phyloP scores from a whole-genome alignment of 345 rosid genomes.

The Euphorbia tirucalli region DNA sequence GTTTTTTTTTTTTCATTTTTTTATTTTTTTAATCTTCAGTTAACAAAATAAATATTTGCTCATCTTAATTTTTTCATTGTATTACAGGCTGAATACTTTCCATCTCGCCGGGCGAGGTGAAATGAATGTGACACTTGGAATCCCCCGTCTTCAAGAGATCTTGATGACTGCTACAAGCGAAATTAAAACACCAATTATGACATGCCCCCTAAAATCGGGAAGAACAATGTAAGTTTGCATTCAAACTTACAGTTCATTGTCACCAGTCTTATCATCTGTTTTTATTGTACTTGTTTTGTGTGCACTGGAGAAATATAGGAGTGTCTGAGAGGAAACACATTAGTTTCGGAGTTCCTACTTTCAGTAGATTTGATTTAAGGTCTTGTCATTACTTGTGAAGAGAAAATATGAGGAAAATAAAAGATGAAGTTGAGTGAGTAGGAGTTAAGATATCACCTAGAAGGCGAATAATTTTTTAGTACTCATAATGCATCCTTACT shows the following conservation, averaged over 20 bases:
- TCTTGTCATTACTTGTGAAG: background rate
- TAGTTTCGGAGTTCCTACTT: background rate
- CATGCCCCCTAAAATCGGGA: conserved; percentile 73
- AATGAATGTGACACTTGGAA: conserved; percentile 97
- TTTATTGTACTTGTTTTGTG: background rate
- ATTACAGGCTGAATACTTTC: conserved; percentile 84
- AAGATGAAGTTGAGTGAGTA: background rate
- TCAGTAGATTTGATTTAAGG: background rate
- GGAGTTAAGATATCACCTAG: background rate
- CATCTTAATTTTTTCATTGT: conserved; percentile 4
- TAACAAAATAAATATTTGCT: background rate
- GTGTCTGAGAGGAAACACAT: background rate
- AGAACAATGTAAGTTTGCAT: conserved; percentile 55
- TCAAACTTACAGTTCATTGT: background rate
- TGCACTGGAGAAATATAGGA: background rate
- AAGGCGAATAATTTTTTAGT: background rate
- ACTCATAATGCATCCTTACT: background rate
- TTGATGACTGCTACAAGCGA: conserved; percentile 81
- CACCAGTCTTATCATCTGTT: background rate
- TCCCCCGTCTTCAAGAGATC: conserved; percentile 95
- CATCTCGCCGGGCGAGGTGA: conserved; percentile 99
- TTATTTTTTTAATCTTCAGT: background rate
- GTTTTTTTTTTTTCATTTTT: background rate
- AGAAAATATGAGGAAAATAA: background rate
- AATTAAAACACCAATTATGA: conserved; percentile 90